Conservation (phyloP, 176 grass and related monocot species). For the Bothriochloa decipiens region DNA sequence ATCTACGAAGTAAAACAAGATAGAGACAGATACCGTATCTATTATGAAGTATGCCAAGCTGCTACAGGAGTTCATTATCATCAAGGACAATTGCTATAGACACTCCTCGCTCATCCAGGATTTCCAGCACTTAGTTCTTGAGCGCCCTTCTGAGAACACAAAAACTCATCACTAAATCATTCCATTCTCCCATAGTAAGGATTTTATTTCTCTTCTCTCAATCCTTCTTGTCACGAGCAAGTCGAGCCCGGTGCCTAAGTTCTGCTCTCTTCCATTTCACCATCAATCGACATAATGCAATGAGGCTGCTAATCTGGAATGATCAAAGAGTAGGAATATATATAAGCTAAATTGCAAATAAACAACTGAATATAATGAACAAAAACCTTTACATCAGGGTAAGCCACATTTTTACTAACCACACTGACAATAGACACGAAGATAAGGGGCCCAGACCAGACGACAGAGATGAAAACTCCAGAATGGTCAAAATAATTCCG, state of each 20-base stretch:
- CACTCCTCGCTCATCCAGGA: background rate
- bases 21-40: background rate
- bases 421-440: constrained; percentile 56
- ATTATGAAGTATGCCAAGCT: background rate
- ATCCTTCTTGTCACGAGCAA: constrained; percentile 58
- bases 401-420: constrained; percentile 49
- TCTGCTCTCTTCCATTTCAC: constrained; percentile 84
- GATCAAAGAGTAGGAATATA: background rate
- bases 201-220: background rate
- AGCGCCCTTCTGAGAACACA: background rate
- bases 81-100: background rate
- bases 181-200: background rate
- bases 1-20: constrained; percentile 22
- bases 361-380: background rate
- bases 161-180: background rate
- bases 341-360: constrained; percentile 16
- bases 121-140: constrained; percentile 17
- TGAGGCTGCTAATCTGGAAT: constrained; percentile 62
- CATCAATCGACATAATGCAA: constrained; percentile 61
- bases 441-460: constrained; percentile 78
- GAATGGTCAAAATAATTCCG: constrained; percentile 63
- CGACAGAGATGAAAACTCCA: constrained; percentile 69
- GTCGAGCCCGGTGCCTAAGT: constrained; percentile 55
- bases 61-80: constrained; percentile 8
- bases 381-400: background rate